phyloP scores from a whole-genome alignment of 192 early-diverging fungal genomes.

The Chytriomyces confervae region DNA sequence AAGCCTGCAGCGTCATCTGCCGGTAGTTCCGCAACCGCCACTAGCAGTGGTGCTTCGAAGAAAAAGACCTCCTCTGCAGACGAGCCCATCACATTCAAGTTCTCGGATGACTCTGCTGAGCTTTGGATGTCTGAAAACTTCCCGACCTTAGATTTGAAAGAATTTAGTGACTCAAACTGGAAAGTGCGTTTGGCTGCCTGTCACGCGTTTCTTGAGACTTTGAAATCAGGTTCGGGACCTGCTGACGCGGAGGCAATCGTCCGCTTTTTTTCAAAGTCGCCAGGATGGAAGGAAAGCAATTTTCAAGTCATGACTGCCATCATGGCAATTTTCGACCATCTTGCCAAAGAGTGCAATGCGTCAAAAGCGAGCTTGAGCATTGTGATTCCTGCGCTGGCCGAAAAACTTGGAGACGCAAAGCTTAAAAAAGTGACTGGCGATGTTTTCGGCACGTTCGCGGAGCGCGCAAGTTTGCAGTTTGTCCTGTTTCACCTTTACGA shows the following conservation, averaged over 20 bases:
- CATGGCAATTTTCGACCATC: constrained; percentile 74
- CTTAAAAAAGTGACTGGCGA: constrained; percentile 83
- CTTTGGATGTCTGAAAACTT: constrained; percentile 67
- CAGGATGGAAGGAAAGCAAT: constrained; percentile 98
- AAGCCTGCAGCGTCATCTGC: constrained; percentile 24
- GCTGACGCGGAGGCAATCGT: constrained; percentile 85
- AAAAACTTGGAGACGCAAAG: constrained; percentile 96
- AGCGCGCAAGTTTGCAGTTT: constrained; percentile 78
- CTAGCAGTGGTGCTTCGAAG: constrained; percentile 27
- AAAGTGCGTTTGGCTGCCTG: constrained; percentile 84
- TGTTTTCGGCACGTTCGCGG: constrained; percentile 78
- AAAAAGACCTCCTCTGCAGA: constrained; percentile 41
- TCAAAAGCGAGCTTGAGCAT: constrained; percentile 22
- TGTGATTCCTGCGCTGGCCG: constrained; percentile 58
- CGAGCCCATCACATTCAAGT: constrained; percentile 68
- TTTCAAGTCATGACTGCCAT: constrained; percentile 86
- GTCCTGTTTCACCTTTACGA: constrained; percentile 82
- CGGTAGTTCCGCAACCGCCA: constrained; percentile 16
- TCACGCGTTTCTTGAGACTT: constrained; percentile 72
- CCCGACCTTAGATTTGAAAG: constrained; percentile 61
- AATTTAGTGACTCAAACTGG: constrained; percentile 79
- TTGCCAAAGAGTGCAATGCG: constrained; percentile 53
- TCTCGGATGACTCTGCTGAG: constrained; percentile 70
- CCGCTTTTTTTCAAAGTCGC: constrained; percentile 78
- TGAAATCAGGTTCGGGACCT: constrained; percentile 57